Base-by-base conservation (phyloP, 331 rosid species). In the Rhamnella rubrinervis region DNA sequence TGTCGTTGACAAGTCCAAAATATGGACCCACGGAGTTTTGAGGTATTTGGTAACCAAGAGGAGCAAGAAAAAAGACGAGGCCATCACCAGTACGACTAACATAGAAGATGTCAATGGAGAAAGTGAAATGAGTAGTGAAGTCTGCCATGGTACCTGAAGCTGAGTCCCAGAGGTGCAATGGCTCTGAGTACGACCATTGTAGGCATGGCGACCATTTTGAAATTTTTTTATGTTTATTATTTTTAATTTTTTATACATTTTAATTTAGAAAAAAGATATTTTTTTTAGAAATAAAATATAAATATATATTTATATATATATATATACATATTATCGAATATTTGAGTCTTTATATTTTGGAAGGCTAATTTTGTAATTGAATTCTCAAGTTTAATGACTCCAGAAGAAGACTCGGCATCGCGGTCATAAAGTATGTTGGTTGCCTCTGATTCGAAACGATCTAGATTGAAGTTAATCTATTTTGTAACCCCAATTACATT, bases 11-110 rank as follows among this genome's bases (percentile, higher is more conserved):
- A 2, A 85, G 67, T 6, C 69, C 89, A 1, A 76, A 46, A 37
- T 44, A 18, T 7, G 62, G 72, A 21, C 85, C 81, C 2, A 61
- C 81, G 5, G 85, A 79, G 8, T 82, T 77, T 15, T 69, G 87
- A 0, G 85, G 85, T 15, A 77, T 68, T 8, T 19, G 41, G 65
- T 59, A 71, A 11, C 65, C 73, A 2, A 41, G 15, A 5, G 83
- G 81, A 1, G 75, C 78, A 6, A 81, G 10, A 41, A 61, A 81
- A 55, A 84, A 81, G 53, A 64, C 79, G 7, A 85, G 78, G 9
- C 85, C 83, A 0, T 77, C 84, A 17, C 64, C 49, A 1, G 35
- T 37, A 13, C 0, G 26, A 0, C 61, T 41, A 11, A 21, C 20
- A 20, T 1, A 28, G 3, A 1, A 9, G 5, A 0, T 52, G 16